Conservation (phyloP, 345 rosid genomes). For the Raphanus sativus region DNA sequence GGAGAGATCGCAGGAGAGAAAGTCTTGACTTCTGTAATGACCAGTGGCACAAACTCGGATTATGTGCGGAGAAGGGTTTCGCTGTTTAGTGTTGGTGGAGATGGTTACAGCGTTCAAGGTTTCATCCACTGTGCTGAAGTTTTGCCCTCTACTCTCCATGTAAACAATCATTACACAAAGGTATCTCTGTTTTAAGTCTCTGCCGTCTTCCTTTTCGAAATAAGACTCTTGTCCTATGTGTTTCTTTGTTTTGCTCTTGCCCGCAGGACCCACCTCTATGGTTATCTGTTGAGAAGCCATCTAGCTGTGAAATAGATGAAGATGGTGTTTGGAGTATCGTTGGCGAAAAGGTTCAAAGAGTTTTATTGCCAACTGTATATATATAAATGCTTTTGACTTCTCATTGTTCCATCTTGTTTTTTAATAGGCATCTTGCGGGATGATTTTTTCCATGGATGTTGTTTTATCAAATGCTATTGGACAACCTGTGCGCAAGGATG, state of each 20-base stretch:
- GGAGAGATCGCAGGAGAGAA: slow-evolving; percentile 61
- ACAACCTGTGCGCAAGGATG: slow-evolving; percentile 57
- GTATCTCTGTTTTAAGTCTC: slow-evolving; percentile 31
- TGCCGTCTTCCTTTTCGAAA: slow-evolving; percentile 1
- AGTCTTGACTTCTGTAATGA: slow-evolving; percentile 41
- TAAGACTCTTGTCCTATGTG: not conserved
- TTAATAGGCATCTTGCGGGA: slow-evolving; percentile 69
- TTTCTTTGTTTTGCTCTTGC: slow-evolving; percentile 15
- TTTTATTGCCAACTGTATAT: slow-evolving; percentile 1
- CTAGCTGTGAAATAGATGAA: slow-evolving; percentile 54
- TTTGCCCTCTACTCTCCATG: slow-evolving; percentile 44
- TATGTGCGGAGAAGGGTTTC: slow-evolving; percentile 45
- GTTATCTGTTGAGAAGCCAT: slow-evolving; percentile 57
- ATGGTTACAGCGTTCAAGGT: slow-evolving; percentile 56
- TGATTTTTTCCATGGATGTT: slow-evolving; percentile 74
- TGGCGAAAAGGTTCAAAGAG: slow-evolving; percentile 69
- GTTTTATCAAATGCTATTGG: slow-evolving; percentile 63
- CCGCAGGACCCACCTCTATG: slow-evolving; percentile 68
- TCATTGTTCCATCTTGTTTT: not conserved
- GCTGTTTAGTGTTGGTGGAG: slow-evolving; percentile 46
- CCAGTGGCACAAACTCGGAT: slow-evolving; percentile 37
- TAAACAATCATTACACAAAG: slow-evolving; percentile 49
- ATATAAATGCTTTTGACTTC: not conserved
- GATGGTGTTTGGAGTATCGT: slow-evolving; percentile 79
- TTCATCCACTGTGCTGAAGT: slow-evolving; percentile 54